Evolutionary conservation across 176 grass and related monocot genomes (phyloP).

Genomic region (Rhynchospora pubera): DNA sequence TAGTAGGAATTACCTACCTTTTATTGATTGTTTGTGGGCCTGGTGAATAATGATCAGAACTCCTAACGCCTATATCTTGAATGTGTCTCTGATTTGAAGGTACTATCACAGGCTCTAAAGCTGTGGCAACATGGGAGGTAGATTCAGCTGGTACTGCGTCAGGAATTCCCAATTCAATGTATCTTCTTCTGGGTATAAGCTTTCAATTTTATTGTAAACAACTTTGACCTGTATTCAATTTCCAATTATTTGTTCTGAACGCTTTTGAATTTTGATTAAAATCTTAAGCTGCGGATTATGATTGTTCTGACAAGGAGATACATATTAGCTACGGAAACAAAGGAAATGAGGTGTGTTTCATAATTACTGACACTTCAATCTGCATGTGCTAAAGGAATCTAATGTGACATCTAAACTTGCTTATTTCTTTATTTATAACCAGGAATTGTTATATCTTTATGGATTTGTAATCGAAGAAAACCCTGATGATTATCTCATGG

Average conservation of each 20-base stretch:
- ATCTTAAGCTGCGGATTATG: slow-evolving; percentile 39
- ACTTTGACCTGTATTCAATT: not conserved
- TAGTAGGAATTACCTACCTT: not conserved
- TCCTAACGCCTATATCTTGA: not conserved
- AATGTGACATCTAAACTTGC: not conserved
- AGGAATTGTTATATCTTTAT: slow-evolving; percentile 91
- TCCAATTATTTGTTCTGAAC: slow-evolving; percentile 9
- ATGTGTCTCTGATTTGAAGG: not conserved
- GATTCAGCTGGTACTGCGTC: slow-evolving; percentile 52
- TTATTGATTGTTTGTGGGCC: slow-evolving; percentile 15
- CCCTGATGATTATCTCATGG: slow-evolving; percentile 75
- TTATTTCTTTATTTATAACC: slow-evolving; percentile 28
- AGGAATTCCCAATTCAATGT: slow-evolving; percentile 78
- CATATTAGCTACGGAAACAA: slow-evolving; percentile 93
- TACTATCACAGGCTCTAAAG: slow-evolving; percentile 45
- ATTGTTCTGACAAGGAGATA: slow-evolving; percentile 65
- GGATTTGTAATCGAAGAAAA: slow-evolving; percentile 91
- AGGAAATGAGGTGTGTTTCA: slow-evolving; percentile 80
- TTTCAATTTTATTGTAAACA: not conserved
- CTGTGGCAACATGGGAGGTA: slow-evolving; percentile 78
- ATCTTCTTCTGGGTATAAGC: slow-evolving; percentile 73
- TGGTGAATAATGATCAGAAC: not conserved
- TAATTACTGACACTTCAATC: not conserved
- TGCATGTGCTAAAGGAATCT: not conserved
- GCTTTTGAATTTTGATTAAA: slow-evolving; percentile 19